Percentiles rank a stretch among this genome's conserved stretches.
Conservation (phyloP, 768 basidiomycete species). For the Panellus pusillus region DNA sequence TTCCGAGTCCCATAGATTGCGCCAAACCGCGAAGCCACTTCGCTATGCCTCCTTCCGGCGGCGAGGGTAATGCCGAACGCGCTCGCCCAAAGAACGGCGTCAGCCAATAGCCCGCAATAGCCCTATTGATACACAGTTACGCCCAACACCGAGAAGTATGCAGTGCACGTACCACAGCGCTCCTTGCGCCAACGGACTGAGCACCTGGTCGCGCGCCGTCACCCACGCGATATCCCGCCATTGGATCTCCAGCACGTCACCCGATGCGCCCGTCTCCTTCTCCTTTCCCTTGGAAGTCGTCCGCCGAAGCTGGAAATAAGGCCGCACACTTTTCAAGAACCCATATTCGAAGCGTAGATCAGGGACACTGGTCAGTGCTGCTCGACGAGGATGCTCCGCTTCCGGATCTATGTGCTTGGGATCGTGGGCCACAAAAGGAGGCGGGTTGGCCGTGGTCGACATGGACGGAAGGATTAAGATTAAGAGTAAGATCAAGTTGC, state of each 20-base stretch:
- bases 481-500: neutral
- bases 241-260: constrained; percentile 32
- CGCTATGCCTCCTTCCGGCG: constrained; percentile 15
- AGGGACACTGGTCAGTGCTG: constrained; percentile 57
- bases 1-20: constrained; percentile 40
- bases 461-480: constrained; percentile 2
- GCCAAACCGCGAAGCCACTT: constrained; percentile 16
- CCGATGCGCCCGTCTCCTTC: constrained; percentile 6
- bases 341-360: constrained; percentile 77
- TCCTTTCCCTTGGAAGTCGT: constrained; percentile 9
- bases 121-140: constrained; percentile 1
- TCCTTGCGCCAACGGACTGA: constrained; percentile 51
- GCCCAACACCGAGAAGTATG: too few relatives aligned
- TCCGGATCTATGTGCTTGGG: constrained; percentile 23
- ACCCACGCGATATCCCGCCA: constrained; percentile 48
- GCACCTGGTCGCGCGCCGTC: constrained; percentile 51
- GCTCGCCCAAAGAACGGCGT: constrained; percentile 12
- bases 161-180: constrained; percentile 43
- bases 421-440: constrained; percentile 26
- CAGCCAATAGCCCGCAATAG: constrained; percentile 14
- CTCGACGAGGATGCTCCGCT: constrained; percentile 26
- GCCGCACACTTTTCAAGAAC: constrained; percentile 61
- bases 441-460: constrained; percentile 8
- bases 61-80: constrained; percentile 13
- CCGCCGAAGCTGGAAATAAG: constrained; percentile 47